These are phyloP conservation scores for Clathrus columnatus DNA, from an alignment of 768 basidiomycete genomes.

Conservation along the genomic window DNA sequence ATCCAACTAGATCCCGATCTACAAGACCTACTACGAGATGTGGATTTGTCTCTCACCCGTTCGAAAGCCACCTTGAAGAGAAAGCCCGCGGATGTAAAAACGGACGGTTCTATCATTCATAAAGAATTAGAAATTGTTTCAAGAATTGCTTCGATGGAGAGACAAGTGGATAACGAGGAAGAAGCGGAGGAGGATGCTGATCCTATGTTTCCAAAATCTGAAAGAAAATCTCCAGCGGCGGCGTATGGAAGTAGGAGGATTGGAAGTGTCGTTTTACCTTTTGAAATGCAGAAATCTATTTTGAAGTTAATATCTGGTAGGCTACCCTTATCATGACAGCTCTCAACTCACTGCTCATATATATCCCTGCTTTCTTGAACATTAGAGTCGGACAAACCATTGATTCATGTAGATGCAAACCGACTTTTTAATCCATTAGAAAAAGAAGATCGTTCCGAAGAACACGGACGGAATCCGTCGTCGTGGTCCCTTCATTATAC, in stretches of 20 bases:
- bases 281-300: conserved; percentile 62
- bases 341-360: conserved; percentile 10
- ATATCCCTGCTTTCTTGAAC: conserved; percentile 12
- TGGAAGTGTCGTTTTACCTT: conserved; percentile 63
- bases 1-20: conserved; percentile 53
- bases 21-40: conserved; percentile 51
- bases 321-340: conserved; percentile 7
- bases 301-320: conserved; percentile 58
- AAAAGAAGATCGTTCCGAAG: conserved; percentile 18
- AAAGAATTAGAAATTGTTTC: conserved; percentile 4
- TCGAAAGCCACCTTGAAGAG: conserved; percentile 21
- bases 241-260: conserved; percentile 66
- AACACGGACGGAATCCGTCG: conserved; percentile 11
- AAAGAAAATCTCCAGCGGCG: conserved; percentile 73
- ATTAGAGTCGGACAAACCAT: conserved; percentile 58
- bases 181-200: conserved; percentile 14
- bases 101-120: background rate
- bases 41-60: conserved; percentile 50
- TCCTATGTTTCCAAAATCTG: conserved; percentile 17
- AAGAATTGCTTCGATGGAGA: conserved; percentile 5
- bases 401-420: conserved; percentile 60
- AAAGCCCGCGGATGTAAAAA: background rate
- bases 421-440: conserved; percentile 45
- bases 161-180: background rate
- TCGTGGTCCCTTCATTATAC: conserved; percentile 11